phyloP scores from a whole-genome alignment of 768 basidiomycete genomes.

The Boletus subcaerulescens region DNA sequence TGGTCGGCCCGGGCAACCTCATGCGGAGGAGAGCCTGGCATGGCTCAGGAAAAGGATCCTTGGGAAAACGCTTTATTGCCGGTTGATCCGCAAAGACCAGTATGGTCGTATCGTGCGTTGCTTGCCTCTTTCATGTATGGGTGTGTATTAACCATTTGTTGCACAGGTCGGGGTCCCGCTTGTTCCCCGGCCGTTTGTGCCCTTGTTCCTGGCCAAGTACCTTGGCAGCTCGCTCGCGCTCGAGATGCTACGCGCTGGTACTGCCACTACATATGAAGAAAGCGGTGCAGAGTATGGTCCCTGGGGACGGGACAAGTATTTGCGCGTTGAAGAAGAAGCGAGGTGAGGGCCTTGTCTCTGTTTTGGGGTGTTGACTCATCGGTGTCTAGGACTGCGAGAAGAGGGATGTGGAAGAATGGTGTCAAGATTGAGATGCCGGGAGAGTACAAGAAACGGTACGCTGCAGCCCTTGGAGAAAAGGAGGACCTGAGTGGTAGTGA shows the following conservation, averaged over 20 bases:
- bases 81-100: slow-evolving; percentile 75
- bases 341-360: slow-evolving; percentile 40
- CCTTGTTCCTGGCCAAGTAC: slow-evolving; percentile 39
- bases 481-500: not conserved
- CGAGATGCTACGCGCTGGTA: slow-evolving; percentile 80
- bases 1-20: slow-evolving; percentile 75
- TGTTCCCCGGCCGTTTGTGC: slow-evolving; percentile 51
- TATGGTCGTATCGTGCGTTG: slow-evolving; percentile 73
- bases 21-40: slow-evolving; percentile 64
- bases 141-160: not conserved
- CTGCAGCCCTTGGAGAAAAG: slow-evolving; percentile 17
- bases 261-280: slow-evolving; percentile 73
- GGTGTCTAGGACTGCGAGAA: slow-evolving; percentile 47
- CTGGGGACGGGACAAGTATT: slow-evolving; percentile 60
- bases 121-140: not conserved
- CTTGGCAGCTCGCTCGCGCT: slow-evolving; percentile 50
- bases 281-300: slow-evolving; percentile 78
- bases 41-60: slow-evolving; percentile 64
- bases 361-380: not conserved
- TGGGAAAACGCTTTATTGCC: slow-evolving; percentile 64
- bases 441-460: slow-evolving; percentile 74
- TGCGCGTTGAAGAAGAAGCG: slow-evolving; percentile 61
- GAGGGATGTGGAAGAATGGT: slow-evolving; percentile 75
- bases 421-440: slow-evolving; percentile 61
- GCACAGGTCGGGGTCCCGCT: slow-evolving; percentile 63